phyloP scores from a whole-genome alignment of 495 filamentous ascomycete species.

The Lasiosphaeriaceae sp. region DNA sequence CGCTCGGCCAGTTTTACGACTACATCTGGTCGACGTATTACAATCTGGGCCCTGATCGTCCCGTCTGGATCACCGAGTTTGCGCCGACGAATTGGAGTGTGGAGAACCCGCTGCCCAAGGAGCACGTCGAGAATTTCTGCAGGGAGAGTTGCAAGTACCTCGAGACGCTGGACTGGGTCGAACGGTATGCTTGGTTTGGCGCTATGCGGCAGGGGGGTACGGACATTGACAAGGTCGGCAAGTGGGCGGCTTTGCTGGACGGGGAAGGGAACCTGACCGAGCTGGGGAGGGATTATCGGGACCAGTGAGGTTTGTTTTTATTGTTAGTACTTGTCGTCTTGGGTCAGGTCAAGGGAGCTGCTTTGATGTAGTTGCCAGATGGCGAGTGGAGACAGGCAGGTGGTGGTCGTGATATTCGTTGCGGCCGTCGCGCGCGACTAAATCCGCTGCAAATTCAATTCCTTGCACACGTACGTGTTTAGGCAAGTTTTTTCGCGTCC shows the following conservation, averaged over 20 bases:
- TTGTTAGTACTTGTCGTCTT: too few species aligned
- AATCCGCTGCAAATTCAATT: too few species aligned
- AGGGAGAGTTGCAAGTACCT: constrained; percentile 20
- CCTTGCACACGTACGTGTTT: too few species aligned
- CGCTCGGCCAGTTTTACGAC: constrained; percentile 23
- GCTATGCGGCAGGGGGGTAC: constrained; percentile 21
- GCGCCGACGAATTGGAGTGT: constrained; percentile 20
- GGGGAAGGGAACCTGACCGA: constrained; percentile 11
- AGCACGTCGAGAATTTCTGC: constrained; percentile 17
- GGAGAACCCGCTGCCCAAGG: constrained; percentile 10
- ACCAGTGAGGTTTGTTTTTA: too few species aligned
- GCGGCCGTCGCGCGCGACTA: too few species aligned
- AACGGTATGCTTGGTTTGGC: constrained; percentile 23
- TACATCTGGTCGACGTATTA: constrained; percentile 20
- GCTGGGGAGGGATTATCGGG: constrained; percentile 19
- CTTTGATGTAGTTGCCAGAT: too few species aligned
- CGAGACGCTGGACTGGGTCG: constrained; percentile 23
- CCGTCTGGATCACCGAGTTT: constrained; percentile 24
- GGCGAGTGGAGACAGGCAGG: too few species aligned
- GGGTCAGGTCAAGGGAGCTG: too few species aligned
- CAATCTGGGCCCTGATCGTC: constrained; percentile 19
- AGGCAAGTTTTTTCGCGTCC: too few species aligned
- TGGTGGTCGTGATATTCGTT: too few species aligned
- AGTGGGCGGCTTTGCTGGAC: constrained; percentile 18
- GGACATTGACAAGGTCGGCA: too few species aligned